Evolutionary conservation across 2,329 filamentous ascomycete species (phyloP).

Genomic region (Helicocarpus griseus): DNA sequence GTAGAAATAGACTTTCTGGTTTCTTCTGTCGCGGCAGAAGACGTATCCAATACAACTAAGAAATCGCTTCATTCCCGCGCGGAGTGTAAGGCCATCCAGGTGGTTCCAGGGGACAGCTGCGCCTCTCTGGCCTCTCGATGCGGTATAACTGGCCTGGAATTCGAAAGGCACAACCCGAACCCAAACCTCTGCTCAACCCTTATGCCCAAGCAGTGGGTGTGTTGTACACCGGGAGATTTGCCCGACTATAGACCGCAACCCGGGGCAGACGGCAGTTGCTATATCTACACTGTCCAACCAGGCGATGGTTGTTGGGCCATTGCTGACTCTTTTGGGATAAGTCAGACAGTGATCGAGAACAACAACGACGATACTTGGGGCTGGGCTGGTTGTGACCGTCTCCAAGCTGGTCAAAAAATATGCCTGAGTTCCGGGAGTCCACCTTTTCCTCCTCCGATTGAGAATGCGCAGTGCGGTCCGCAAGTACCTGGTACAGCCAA

Average conservation of each 20-base stretch:
- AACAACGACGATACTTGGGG: slow-evolving; percentile 38
- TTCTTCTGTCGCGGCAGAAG: neutral
- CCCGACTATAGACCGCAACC: slow-evolving; percentile 28
- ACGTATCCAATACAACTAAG: neutral
- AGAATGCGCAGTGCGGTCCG: slow-evolving; percentile 39
- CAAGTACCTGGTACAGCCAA: slow-evolving; percentile 29
- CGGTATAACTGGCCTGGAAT: slow-evolving; percentile 28
- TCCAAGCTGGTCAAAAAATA: slow-evolving; percentile 24
- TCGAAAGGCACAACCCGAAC: slow-evolving; percentile 31
- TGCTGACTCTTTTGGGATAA: slow-evolving; percentile 26
- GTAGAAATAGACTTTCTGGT: neutral
- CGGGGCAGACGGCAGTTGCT: slow-evolving; percentile 29
- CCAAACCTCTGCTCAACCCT: slow-evolving; percentile 22
- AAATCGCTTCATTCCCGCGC: neutral
- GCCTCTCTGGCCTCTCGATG: slow-evolving; percentile 28
- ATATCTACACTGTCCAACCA: slow-evolving; percentile 23
- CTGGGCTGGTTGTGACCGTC: slow-evolving; percentile 29
- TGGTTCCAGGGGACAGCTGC: slow-evolving; percentile 29
- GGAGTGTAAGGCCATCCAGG: slow-evolving; percentile 16
- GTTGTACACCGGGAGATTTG: slow-evolving; percentile 25
- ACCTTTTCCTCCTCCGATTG: slow-evolving; percentile 31
- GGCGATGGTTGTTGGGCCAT: slow-evolving; percentile 29
- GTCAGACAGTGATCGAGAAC: slow-evolving; percentile 26
- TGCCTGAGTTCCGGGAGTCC: slow-evolving; percentile 33
- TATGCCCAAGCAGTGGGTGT: slow-evolving; percentile 24